Percentiles rank a stretch among this genome's conserved stretches.
Conservation (phyloP, 768 basidiomycete species). For the Suillus fuscotomentosus region DNA sequence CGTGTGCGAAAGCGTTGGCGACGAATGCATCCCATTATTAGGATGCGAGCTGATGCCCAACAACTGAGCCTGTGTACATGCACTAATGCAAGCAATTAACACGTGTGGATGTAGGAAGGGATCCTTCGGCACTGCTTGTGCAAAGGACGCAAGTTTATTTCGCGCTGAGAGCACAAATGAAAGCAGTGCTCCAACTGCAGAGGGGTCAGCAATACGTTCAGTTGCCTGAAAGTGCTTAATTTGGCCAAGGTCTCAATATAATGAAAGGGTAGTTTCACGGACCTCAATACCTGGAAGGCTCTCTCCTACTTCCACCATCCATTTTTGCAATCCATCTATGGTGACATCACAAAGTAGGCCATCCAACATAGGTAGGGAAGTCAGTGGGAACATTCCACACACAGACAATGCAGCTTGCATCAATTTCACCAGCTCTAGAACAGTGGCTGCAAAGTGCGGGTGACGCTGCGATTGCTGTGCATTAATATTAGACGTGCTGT, state of each 20-base stretch:
- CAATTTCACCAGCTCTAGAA: conserved; percentile 75
- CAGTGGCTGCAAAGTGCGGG: conserved; percentile 56
- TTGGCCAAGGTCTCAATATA: conserved; percentile 4
- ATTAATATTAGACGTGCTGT: conserved; percentile 15
- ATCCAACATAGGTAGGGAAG: conserved; percentile 36
- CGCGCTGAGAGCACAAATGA: conserved; percentile 66
- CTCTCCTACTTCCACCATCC: conserved; percentile 67
- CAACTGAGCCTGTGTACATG: conserved; percentile 23
- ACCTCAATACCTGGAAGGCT: conserved; percentile 63
- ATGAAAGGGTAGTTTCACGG: conserved; percentile 4
- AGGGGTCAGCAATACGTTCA: conserved; percentile 73
- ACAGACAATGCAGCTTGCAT: conserved; percentile 69
- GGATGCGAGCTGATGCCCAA: background rate
- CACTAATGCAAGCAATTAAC: conserved; percentile 50
- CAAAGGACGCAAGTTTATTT: conserved; percentile 64
- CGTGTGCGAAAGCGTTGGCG: conserved; percentile 28
- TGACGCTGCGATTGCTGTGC: conserved; percentile 22
- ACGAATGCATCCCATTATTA: conserved; percentile 15
- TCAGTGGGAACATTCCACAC: conserved; percentile 61
- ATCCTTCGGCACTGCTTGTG: conserved; percentile 59
- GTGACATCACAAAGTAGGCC: conserved; percentile 80
- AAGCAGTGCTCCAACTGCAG: conserved; percentile 66
- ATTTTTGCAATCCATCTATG: conserved; percentile 65
- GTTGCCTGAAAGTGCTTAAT: conserved; percentile 45
- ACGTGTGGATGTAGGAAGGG: conserved; percentile 71